Evolutionary conservation across 2,329 filamentous ascomycete species (phyloP).

Genomic region (Fusarium humuli): DNA sequence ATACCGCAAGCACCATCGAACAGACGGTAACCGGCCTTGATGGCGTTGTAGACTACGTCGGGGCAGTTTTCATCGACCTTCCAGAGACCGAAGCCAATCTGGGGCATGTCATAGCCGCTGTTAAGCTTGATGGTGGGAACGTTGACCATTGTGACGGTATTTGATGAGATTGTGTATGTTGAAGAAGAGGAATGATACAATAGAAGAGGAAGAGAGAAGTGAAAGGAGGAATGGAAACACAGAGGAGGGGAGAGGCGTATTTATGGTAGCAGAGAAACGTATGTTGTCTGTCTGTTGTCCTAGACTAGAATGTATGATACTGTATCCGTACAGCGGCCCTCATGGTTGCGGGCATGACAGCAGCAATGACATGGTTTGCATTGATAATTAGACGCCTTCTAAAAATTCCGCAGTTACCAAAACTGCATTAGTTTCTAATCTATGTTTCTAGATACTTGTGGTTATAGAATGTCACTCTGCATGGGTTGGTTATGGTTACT

Average conservation of each 20-base stretch:
- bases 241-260: conserved; percentile 33
- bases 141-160: conserved; percentile 49
- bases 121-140: conserved; percentile 69
- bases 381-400: conserved; percentile 42
- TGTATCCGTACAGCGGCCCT: conserved; percentile 19
- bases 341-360: conserved; percentile 36
- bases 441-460: not conserved
- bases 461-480: conserved; percentile 23
- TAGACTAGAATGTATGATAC: conserved; percentile 22
- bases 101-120: conserved; percentile 76
- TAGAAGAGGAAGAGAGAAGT: conserved; percentile 6
- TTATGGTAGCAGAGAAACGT: conserved; percentile 32
- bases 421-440: not conserved
- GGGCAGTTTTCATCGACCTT: conserved; percentile 82
- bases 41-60: conserved; percentile 81
- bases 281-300: conserved; percentile 18
- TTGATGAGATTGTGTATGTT: conserved; percentile 15
- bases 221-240: conserved; percentile 14
- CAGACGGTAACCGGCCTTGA: conserved; percentile 71
- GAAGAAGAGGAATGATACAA: not conserved
- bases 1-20: conserved; percentile 71
- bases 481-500: not conserved
- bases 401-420: conserved; percentile 8
- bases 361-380: conserved; percentile 8
- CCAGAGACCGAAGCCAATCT: conserved; percentile 84